Conservation (phyloP, 2,329 filamentous ascomycete species). For the Cercospora zeina region DNA sequence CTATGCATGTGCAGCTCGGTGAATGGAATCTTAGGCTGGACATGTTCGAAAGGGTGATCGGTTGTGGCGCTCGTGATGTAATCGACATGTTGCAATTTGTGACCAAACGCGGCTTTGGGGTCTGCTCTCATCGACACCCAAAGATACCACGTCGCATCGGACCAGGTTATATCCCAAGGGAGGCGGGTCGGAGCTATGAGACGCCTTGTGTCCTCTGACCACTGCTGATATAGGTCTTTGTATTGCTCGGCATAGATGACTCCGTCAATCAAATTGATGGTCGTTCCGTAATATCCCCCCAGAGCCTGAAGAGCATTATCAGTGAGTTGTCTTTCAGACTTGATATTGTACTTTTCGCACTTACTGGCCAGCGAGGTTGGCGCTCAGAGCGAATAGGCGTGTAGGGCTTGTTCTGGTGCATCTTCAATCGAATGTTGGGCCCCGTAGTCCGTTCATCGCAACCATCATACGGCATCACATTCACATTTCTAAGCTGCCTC, state of each 20-base stretch:
- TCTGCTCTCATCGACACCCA: background rate
- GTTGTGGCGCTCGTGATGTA: background rate
- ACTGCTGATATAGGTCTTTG: background rate
- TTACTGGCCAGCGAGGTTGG: too few relatives aligned
- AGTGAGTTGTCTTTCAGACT: background rate
- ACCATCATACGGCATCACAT: background rate
- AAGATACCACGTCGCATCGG: background rate
- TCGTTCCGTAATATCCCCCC: background rate
- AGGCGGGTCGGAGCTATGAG: too few relatives aligned
- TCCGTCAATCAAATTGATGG: background rate
- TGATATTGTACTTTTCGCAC: background rate
- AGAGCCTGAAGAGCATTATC: background rate
- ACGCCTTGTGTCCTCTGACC: background rate
- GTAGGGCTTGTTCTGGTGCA: background rate
- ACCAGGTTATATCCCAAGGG: background rate
- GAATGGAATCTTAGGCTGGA: background rate
- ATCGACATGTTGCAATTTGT: background rate
- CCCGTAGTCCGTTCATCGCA: background rate
- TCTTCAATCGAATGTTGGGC: background rate
- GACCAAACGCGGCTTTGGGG: background rate
- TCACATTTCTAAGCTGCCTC: background rate
- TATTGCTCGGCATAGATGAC: background rate
- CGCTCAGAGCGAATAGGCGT: too few relatives aligned
- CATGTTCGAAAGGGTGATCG: background rate
- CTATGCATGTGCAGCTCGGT: background rate